Percentiles rank a stretch among this genome's conserved stretches.
phyloP scores from a whole-genome alignment of 768 basidiomycete genomes.

The Russula virescens region DNA sequence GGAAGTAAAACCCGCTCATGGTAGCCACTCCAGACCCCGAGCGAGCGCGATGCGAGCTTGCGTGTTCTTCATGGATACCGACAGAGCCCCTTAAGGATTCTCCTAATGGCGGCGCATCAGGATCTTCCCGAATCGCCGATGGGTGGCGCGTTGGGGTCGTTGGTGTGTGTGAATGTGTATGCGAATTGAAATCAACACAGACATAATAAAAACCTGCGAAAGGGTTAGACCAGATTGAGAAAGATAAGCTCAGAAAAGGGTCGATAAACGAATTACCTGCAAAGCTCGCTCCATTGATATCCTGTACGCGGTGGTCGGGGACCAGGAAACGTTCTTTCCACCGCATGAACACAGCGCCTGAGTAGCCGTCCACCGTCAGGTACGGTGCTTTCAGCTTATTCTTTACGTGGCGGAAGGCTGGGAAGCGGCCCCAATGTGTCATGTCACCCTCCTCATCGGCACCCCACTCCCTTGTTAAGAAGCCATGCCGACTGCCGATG shows the following conservation, averaged over 20 bases:
- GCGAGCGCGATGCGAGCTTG: conserved; percentile 34
- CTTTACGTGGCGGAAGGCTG: conserved; percentile 78
- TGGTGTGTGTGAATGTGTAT: conserved; percentile 36
- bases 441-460: conserved; percentile 89
- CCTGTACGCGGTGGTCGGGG: conserved; percentile 89
- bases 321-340: conserved; percentile 97
- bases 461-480: conserved; percentile 86
- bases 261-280: conserved; percentile 53
- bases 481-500: conserved; percentile 86
- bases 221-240: conserved; percentile 9
- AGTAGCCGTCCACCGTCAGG: conserved; percentile 73
- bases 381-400: conserved; percentile 73
- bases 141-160: conserved; percentile 36
- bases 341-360: conserved; percentile 87
- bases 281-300: conserved; percentile 93
- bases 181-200: conserved; percentile 86
- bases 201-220: conserved; percentile 86
- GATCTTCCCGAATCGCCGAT: conserved; percentile 33
- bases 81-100: conserved; percentile 28
- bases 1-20: conserved; percentile 91
- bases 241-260: background rate
- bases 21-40: conserved; percentile 50
- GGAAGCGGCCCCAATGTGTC: conserved; percentile 92
- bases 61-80: conserved; percentile 33
- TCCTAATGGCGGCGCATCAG: conserved; percentile 1